Percentiles rank a stretch among this genome's conserved stretches.
These are phyloP conservation scores for Dactylellina leptospora DNA, from an alignment of 2,329 filamentous ascomycete genomes.

Conservation along the genomic window DNA sequence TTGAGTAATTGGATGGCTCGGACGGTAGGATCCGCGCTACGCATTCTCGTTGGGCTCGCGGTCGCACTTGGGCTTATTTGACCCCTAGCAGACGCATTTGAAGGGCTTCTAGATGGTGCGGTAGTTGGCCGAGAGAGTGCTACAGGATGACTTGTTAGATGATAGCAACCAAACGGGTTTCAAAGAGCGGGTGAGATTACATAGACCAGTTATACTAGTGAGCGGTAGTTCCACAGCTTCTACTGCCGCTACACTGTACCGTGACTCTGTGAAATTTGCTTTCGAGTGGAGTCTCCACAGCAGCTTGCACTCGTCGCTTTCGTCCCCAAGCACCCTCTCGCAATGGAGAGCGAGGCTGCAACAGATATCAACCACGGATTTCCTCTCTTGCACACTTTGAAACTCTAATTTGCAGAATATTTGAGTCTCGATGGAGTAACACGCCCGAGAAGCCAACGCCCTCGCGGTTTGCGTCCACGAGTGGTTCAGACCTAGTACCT, in stretches of 20 bases:
- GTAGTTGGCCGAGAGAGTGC: neutral
- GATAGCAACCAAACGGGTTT: neutral
- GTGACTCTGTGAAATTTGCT: neutral
- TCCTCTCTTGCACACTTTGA: neutral
- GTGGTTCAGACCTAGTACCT: conserved; percentile 10
- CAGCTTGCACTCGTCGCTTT: conserved; percentile 7
- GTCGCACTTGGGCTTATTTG: neutral
- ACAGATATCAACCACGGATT: neutral
- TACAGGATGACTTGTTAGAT: neutral
- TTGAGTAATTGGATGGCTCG: conserved; percentile 5
- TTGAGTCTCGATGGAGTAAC: conserved; percentile 18
- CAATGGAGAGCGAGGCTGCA: conserved; percentile 6
- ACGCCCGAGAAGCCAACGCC: conserved; percentile 10
- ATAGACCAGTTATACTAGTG: neutral
- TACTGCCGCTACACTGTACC: neutral
- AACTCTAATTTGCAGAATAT: conserved; percentile 25
- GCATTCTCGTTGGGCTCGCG: neutral
- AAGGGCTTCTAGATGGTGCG: neutral
- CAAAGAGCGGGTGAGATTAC: neutral
- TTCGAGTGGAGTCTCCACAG: conserved; percentile 4
- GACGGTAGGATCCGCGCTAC: neutral
- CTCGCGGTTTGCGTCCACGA: conserved; percentile 17
- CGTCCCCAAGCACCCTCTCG: conserved; percentile 11
- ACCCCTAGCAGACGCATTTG: neutral
- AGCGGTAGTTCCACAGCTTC: neutral